Evolutionary conservation across 2,329 filamentous ascomycete species (phyloP).

Genomic region (Aspergillus latus): DNA sequence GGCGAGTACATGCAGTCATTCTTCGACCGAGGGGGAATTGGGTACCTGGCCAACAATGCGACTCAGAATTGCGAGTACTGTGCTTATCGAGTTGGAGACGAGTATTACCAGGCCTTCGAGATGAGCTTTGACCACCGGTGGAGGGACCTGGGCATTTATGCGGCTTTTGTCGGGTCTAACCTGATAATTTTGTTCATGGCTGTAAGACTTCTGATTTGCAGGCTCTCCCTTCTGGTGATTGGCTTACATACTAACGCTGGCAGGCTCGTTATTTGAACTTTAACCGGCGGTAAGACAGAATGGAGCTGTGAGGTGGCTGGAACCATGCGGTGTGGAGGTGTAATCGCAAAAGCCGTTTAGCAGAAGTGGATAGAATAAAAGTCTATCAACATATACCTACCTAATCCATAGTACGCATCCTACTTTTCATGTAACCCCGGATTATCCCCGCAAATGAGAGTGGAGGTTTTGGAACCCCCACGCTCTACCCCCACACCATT

Average conservation of each 20-base stretch:
- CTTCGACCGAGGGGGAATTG: slow-evolving; percentile 66
- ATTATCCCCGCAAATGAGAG: slow-evolving; percentile 7
- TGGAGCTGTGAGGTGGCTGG: background rate
- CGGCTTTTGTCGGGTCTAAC: slow-evolving; percentile 75
- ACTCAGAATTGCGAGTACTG: slow-evolving; percentile 76
- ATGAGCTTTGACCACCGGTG: slow-evolving; percentile 69
- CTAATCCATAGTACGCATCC: background rate
- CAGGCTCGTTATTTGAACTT: slow-evolving; percentile 49
- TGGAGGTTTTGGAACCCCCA: slow-evolving; percentile 3
- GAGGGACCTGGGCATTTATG: slow-evolving; percentile 78
- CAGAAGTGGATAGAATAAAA: background rate
- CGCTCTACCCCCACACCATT: background rate
- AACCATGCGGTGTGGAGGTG: background rate
- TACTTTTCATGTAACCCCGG: background rate
- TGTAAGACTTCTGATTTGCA: slow-evolving; percentile 41
- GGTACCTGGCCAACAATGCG: slow-evolving; percentile 68
- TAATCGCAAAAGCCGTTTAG: background rate
- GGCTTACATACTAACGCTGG: background rate
- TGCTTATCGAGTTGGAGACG: slow-evolving; percentile 73
- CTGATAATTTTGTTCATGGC: slow-evolving; percentile 63
- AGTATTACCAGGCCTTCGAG: slow-evolving; percentile 71
- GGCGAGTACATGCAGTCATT: slow-evolving; percentile 73
- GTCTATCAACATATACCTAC: background rate
- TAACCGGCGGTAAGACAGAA: slow-evolving; percentile 39
- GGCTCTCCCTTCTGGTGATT: background rate